These are phyloP conservation scores for Phytophthora meadii DNA, from an alignment of 352 stramenopile species.

Conservation along the genomic window DNA sequence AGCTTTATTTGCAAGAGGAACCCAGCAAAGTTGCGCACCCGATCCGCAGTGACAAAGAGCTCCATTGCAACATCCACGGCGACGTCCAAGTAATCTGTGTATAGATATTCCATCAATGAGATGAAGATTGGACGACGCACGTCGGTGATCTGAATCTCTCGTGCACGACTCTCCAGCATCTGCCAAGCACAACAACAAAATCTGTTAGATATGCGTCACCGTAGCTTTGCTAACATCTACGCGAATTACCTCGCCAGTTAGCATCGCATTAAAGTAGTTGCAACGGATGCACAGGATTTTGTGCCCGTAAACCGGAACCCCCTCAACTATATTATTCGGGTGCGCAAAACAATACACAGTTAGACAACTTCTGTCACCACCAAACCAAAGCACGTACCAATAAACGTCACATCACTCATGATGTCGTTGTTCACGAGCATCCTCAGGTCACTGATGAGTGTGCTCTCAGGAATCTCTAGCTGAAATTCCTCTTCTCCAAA, in stretches of 20 bases:
- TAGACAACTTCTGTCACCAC: neutral
- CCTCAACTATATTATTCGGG: constrained; percentile 65
- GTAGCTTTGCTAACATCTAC: no score
- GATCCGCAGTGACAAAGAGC: constrained; percentile 93
- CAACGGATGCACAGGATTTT: constrained; percentile 95
- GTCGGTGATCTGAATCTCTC: constrained; percentile 93
- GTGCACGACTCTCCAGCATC: constrained; percentile 91
- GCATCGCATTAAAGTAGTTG: constrained; percentile 94
- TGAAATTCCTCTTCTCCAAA: constrained; percentile 85
- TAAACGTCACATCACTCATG: constrained; percentile 90
- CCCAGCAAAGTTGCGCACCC: constrained; percentile 39
- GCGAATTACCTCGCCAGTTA: constrained; percentile 71
- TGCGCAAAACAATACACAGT: constrained; percentile 1
- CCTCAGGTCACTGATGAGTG: constrained; percentile 76
- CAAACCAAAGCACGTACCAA: constrained; percentile 51
- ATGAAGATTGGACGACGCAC: constrained; percentile 94
- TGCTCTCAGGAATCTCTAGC: constrained; percentile 87
- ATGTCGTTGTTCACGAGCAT: constrained; percentile 85
- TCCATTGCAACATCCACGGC: constrained; percentile 93
- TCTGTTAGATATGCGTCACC: constrained; percentile 1
- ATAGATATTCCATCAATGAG: constrained; percentile 95
- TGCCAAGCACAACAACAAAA: constrained; percentile 34
- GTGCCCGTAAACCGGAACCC: constrained; percentile 86
- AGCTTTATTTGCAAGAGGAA: neutral
- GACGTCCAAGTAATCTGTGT: constrained; percentile 95